Conservation (phyloP, 2,329 filamentous ascomycete species). For the Colletotrichum trifolii region DNA sequence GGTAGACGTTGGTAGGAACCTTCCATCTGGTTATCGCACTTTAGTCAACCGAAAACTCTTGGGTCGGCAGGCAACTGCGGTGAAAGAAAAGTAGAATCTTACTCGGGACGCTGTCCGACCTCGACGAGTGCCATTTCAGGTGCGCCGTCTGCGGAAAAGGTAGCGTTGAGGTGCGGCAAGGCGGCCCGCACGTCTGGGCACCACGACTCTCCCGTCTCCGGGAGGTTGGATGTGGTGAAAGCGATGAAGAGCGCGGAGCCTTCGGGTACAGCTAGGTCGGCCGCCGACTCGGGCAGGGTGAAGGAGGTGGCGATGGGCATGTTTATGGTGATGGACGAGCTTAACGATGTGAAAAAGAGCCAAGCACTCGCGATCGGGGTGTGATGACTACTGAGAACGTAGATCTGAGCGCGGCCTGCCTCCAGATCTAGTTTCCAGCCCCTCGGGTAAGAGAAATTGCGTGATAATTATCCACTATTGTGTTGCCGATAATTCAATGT, state of each 20-base stretch:
- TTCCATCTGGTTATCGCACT: constrained; percentile 46
- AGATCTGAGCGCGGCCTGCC: neutral
- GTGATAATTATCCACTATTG: constrained; percentile 17
- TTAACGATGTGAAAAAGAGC: neutral
- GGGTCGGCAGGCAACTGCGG: neutral
- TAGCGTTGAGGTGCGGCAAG: constrained; percentile 44
- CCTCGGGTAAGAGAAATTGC: neutral
- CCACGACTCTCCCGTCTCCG: constrained; percentile 49
- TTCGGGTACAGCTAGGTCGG: neutral
- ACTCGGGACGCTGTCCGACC: constrained; percentile 50
- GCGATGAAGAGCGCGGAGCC: constrained; percentile 43
- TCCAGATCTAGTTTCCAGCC: too few species aligned
- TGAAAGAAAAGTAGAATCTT: neutral
- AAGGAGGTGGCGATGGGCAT: constrained; percentile 18
- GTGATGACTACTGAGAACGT: neutral
- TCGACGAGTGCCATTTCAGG: constrained; percentile 45
- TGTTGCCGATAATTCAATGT: neutral
- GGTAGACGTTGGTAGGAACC: constrained; percentile 45
- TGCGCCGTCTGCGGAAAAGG: constrained; percentile 42
- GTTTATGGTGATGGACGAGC: neutral
- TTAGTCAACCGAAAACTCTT: neutral
- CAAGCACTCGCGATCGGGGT: neutral
- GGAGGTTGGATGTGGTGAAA: constrained; percentile 50
- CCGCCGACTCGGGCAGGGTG: constrained; percentile 1
- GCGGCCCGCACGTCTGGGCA: constrained; percentile 53